Base-by-base conservation (phyloP, 2,329 filamentous ascomycete genomes). In the Penicillium concentricum region DNA sequence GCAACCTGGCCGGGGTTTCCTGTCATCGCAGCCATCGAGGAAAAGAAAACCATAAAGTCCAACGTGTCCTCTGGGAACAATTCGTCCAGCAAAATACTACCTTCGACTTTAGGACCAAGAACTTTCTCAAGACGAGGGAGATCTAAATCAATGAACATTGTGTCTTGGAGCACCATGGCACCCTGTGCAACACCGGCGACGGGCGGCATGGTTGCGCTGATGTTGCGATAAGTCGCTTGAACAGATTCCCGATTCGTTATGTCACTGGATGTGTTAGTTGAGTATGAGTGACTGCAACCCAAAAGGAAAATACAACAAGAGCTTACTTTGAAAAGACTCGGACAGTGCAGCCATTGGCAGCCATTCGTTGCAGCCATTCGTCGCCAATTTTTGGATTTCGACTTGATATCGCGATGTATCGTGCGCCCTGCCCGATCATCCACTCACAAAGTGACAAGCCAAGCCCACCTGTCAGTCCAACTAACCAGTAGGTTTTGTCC, bases 41-140 rank as follows among this genome's bases (percentile, higher is more conserved):
- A 77, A 6, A 79, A 63, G 26, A 76, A 63, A 16, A 80, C 61
- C 63, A 79, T 79, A 61, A 79, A 80, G 51, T 79, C 77, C 9
- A 80, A 65, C 39, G 64, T 50, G 59, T 65, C 38, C 56, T 69
- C 57, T 7, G 61, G 48, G 54, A 66, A 66, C 0, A 67, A 44
- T 26, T 67, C 64, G 35, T 66, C 60, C 1, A 67, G 48, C 18
- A 64, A 22, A 22, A 63, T 37, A 18, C 61, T 64, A 4, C 66
- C 69, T 4, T 63, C 32, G 2, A 72, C 65, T 57, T 79, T 79
- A 0, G 75, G 61, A 24, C 65, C 68, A 0, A 62, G 61, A 59
- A 76, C 73, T 5, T 74, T 70, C 26, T 74, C 64, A 22, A 63
- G 52, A 1, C 60, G 56, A 12, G 54, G 41, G 3, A 64, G 35